These are phyloP conservation scores for Moesziomyces antarcticus DNA, from an alignment of 1,284 basidiomycete species.

Conservation along the genomic window DNA sequence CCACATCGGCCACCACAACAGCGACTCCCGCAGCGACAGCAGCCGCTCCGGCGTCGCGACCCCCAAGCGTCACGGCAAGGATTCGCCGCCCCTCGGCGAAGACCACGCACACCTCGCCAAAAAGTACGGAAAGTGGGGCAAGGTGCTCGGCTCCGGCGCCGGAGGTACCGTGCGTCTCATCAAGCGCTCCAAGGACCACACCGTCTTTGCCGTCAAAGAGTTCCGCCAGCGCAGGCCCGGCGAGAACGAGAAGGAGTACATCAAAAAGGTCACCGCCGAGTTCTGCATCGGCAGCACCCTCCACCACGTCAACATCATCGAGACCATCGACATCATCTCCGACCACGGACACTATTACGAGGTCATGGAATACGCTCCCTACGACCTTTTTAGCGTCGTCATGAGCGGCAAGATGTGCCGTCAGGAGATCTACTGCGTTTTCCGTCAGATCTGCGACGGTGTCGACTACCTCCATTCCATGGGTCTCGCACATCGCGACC, in stretches of 20 bases:
- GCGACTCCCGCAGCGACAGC: conserved; percentile 48
- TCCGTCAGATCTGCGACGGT: conserved; percentile 97
- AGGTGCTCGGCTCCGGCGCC: conserved; percentile 92
- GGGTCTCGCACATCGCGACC: conserved; percentile 96
- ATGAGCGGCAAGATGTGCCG: conserved; percentile 99
- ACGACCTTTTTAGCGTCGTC: conserved; percentile 97
- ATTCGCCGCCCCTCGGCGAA: conserved; percentile 68
- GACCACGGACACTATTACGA: conserved; percentile 92
- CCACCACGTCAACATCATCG: conserved; percentile 90
- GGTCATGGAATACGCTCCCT: conserved; percentile 96
- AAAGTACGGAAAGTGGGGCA: conserved; percentile 99
- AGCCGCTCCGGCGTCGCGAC: conserved; percentile 49
- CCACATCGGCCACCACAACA: conserved; percentile 63
- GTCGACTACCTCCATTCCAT: conserved; percentile 98
- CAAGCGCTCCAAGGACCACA: conserved; percentile 75
- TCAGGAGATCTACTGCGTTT: conserved; percentile 98
- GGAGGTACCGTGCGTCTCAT: conserved; percentile 97
- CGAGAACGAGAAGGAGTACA: conserved; percentile 94
- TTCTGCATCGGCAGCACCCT: conserved; percentile 93
- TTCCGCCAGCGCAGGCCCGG: conserved; percentile 88
- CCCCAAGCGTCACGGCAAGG: conserved; percentile 60
- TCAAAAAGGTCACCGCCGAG: conserved; percentile 98
- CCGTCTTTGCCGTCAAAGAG: conserved; percentile 95
- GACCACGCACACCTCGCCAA: conserved; percentile 89
- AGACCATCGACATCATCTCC: conserved; percentile 97